phyloP scores from a whole-genome alignment of 2,329 filamentous ascomycete species.

The Golovinomyces cichoracearum region DNA sequence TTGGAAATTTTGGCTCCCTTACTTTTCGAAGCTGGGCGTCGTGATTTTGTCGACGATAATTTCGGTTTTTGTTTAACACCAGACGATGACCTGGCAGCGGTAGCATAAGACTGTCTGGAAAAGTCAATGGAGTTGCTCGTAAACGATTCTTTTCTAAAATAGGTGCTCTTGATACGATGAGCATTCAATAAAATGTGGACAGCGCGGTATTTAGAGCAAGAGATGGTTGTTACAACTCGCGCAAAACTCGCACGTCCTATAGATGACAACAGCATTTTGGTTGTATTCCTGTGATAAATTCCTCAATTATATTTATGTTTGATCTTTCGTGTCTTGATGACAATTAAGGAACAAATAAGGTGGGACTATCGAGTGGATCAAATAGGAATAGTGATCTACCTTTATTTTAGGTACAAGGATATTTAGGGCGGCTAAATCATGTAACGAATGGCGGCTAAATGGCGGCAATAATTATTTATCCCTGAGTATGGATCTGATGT shows the following conservation, averaged over 20 bases:
- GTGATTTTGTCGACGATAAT: background rate
- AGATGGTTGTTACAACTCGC: background rate
- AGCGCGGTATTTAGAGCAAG: background rate
- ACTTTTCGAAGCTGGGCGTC: background rate
- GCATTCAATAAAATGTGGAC: background rate
- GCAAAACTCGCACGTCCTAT: background rate
- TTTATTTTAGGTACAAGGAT: too few species aligned
- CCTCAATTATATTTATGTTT: too few species aligned
- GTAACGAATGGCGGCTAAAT: too few species aligned
- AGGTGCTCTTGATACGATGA: background rate
- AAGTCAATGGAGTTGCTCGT: background rate
- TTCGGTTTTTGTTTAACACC: too few species aligned
- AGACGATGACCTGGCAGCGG: background rate
- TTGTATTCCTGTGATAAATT: too few species aligned
- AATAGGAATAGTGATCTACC: too few species aligned
- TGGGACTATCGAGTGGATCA: too few species aligned
- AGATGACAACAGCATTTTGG: background rate
- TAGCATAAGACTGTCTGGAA: background rate
- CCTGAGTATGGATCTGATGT: too few species aligned
- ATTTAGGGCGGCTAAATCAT: too few species aligned
- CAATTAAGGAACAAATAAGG: too few species aligned
- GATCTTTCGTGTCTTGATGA: too few species aligned
- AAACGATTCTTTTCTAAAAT: background rate
- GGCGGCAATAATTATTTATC: too few species aligned
- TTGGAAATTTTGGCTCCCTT: slow-evolving; percentile 3